A percentile compares a stretch with the other conserved stretches of the same genome.
Conservation (phyloP, 2,329 filamentous ascomycete genomes). For the Pyricularia grisea region DNA sequence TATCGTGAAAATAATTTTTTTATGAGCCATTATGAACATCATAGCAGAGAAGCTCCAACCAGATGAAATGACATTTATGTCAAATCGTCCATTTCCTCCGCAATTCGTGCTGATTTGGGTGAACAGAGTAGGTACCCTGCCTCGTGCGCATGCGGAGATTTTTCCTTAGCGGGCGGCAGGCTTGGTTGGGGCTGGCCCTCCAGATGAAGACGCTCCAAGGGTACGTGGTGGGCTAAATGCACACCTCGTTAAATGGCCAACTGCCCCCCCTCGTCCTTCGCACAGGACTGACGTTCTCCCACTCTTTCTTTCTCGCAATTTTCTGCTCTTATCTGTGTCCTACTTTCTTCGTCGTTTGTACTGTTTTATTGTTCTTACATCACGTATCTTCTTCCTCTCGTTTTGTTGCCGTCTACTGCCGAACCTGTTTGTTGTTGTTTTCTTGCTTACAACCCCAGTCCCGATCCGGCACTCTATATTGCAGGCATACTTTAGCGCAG, state of each 20-base stretch:
- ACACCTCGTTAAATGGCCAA: constrained; percentile 1
- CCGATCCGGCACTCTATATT: neutral
- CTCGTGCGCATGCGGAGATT: neutral
- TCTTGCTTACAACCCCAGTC: neutral
- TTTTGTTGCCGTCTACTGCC: neutral
- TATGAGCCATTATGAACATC: neutral
- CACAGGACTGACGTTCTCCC: neutral
- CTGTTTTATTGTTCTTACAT: neutral
- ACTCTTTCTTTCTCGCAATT: neutral
- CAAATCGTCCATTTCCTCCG: neutral
- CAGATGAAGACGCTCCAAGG: neutral
- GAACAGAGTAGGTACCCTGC: neutral
- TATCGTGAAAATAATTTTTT: neutral
- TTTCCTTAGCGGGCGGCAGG: neutral
- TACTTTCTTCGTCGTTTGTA: neutral
- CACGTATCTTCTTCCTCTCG: neutral
- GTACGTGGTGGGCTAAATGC: neutral
- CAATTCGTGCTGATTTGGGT: neutral
- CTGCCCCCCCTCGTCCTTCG: neutral
- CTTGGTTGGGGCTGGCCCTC: neutral
- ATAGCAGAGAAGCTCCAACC: neutral
- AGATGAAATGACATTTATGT: neutral
- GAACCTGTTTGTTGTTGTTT: neutral
- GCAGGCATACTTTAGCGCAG: neutral
- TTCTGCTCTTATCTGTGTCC: neutral